A percentile compares a stretch with the other conserved stretches of the same genome.
phyloP scores from a whole-genome alignment of 352 stramenopile species.

The Albugo candida region DNA sequence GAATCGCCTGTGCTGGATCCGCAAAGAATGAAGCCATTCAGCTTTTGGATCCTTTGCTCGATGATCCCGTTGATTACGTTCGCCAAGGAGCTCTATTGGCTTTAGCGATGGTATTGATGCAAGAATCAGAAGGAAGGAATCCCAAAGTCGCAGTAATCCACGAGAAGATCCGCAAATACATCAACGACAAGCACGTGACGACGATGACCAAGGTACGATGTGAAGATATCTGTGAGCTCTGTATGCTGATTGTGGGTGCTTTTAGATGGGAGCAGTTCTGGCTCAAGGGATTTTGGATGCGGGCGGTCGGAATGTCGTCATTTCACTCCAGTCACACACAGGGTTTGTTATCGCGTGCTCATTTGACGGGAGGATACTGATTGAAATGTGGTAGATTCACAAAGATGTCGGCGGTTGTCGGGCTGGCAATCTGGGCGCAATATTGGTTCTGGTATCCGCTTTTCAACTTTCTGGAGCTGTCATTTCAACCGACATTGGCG shows the following conservation, averaged over 20 bases:
- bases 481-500: slow-evolving; percentile 89
- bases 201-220: slow-evolving; percentile 87
- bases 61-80: slow-evolving; percentile 98
- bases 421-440: slow-evolving; percentile 93
- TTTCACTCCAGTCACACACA: slow-evolving; percentile 89
- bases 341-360: slow-evolving; percentile 20
- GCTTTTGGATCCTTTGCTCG: slow-evolving; percentile 93
- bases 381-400: slow-evolving; percentile 51
- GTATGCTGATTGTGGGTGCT: not conserved
- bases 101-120: slow-evolving; percentile 97
- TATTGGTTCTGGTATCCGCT: slow-evolving; percentile 99
- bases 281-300: slow-evolving; percentile 95
- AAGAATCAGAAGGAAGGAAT: slow-evolving; percentile 83
- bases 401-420: slow-evolving; percentile 93
- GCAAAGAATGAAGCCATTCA: slow-evolving; percentile 94
- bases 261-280: slow-evolving; percentile 93
- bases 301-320: slow-evolving; percentile 92
- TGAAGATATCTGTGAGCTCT: too few relatives aligned
- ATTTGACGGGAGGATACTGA: not conserved
- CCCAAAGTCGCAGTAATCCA: slow-evolving; percentile 72
- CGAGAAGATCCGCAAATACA: slow-evolving; percentile 74
- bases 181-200: slow-evolving; percentile 95
- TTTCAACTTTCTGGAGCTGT: slow-evolving; percentile 95
- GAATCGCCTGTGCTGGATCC: slow-evolving; percentile 93
- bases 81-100: slow-evolving; percentile 93